Conservation (phyloP, 176 grass and related monocot species). For the Tillandsia fasciculata region DNA sequence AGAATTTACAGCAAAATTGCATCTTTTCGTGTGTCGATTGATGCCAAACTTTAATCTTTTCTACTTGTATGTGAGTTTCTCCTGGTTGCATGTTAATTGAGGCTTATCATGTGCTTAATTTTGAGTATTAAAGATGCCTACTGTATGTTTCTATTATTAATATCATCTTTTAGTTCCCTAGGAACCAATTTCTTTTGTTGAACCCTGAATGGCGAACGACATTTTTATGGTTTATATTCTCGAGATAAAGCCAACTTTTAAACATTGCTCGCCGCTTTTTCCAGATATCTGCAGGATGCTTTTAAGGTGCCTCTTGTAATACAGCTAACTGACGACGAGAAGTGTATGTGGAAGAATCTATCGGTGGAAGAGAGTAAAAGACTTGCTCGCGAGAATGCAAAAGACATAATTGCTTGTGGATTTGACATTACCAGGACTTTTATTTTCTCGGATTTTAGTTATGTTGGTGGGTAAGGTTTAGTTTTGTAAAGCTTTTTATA, state of each 20-base stretch:
- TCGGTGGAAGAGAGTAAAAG: conserved; percentile 70
- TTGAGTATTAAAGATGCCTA: too few species aligned
- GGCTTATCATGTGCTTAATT: too few species aligned
- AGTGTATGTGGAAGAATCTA: conserved; percentile 81
- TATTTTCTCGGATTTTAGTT: conserved; percentile 83
- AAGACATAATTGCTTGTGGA: conserved; percentile 95
- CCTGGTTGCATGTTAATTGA: too few species aligned
- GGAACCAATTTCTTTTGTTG: too few species aligned
- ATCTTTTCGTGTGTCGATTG: too few species aligned
- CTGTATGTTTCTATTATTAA: too few species aligned
- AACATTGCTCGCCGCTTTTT: background rate
- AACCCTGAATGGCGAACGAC: too few species aligned
- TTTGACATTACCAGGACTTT: conserved; percentile 86
- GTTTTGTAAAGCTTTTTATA: background rate
- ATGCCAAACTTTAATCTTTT: too few species aligned
- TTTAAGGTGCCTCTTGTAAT: conserved; percentile 95
- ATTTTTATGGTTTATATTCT: too few species aligned
- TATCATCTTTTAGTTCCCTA: too few species aligned
- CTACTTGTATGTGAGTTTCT: too few species aligned
- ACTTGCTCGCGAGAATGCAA: conserved; percentile 90
- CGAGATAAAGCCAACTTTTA: background rate
- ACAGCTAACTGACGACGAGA: conserved; percentile 93
- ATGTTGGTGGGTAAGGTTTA: conserved; percentile 59
- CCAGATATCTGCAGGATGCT: conserved; percentile 85
- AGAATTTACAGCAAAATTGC: background rate